A percentile compares a stretch with the other conserved stretches of the same genome.
Conservation (phyloP, 805 yeast genomes). For the Wickerhamiella spandovensis region DNA sequence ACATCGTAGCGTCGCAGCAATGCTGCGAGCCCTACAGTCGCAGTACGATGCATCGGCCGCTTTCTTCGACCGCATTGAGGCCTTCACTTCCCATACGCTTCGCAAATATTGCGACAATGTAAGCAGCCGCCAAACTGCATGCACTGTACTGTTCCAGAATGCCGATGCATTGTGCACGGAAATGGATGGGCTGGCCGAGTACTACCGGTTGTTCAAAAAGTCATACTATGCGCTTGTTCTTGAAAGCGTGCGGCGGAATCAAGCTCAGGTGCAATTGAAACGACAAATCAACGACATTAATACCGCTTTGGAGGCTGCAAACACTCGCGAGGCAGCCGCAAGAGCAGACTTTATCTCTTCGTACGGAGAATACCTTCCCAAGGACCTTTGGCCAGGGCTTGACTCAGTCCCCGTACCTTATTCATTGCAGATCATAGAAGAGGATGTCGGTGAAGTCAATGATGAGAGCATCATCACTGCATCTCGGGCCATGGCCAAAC, state of each 20-base stretch:
- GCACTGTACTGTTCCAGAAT: constrained; percentile 18
- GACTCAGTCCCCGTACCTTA: constrained; percentile 24
- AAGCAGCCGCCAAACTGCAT: constrained; percentile 13
- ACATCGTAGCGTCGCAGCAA: constrained; percentile 9
- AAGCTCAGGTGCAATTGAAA: constrained; percentile 30
- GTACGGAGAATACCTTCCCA: constrained; percentile 46
- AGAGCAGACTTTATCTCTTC: constrained; percentile 33
- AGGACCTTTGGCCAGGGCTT: constrained; percentile 36
- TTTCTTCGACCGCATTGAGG: constrained; percentile 9
- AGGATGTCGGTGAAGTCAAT: not conserved
- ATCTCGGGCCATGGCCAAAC: not conserved
- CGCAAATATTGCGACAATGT: constrained; percentile 12
- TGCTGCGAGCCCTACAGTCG: constrained; percentile 15
- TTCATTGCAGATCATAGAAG: constrained; percentile 11
- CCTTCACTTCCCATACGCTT: constrained; percentile 14
- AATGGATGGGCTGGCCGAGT: constrained; percentile 31
- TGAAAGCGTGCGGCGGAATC: constrained; percentile 40
- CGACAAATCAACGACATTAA: constrained; percentile 32
- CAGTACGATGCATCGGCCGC: constrained; percentile 17
- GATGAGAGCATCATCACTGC: not conserved
- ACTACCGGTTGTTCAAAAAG: constrained; percentile 37
- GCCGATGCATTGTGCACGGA: constrained; percentile 23
- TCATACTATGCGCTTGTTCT: constrained; percentile 40
- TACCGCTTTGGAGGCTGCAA: constrained; percentile 27
- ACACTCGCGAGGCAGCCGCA: constrained; percentile 31